Percentiles rank a stretch among this genome's conserved stretches.
Conservation (phyloP, 2,329 filamentous ascomycete species). For the Cladosporium colombiae region DNA sequence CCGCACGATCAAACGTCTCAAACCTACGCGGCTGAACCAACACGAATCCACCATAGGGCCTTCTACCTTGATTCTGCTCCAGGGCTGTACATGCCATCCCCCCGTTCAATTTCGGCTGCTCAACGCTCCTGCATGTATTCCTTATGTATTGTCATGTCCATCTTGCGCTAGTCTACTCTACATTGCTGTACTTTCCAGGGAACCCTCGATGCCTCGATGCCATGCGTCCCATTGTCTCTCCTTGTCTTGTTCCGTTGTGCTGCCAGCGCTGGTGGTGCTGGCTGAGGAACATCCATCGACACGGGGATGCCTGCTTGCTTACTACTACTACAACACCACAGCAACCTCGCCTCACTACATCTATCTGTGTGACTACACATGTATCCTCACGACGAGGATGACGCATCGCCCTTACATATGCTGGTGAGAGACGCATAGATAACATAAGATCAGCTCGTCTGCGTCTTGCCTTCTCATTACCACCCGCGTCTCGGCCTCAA, state of each 20-base stretch:
- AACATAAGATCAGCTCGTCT: background rate
- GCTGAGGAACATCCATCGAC: background rate
- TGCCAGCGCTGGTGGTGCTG: background rate
- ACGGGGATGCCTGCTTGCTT: background rate
- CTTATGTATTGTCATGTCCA: background rate
- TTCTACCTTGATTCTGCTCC: background rate
- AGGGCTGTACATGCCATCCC: slow-evolving; percentile 12
- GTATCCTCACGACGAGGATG: background rate
- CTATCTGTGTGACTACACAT: background rate
- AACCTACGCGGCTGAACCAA: background rate
- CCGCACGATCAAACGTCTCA: slow-evolving; percentile 8
- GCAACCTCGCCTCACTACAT: background rate
- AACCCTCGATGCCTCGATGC: background rate
- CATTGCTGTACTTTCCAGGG: background rate
- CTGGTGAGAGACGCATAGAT: background rate
- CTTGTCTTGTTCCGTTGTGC: background rate
- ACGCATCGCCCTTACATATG: background rate
- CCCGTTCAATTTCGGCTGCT: slow-evolving; percentile 17
- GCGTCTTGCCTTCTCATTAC: background rate
- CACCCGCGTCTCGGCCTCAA: background rate
- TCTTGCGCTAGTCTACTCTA: background rate
- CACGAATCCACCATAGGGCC: background rate
- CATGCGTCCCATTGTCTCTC: background rate
- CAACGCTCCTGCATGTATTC: slow-evolving; percentile 12
- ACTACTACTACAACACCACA: background rate